Conservation (phyloP, 345 rosid species). For the Geranium rotundifolium region DNA sequence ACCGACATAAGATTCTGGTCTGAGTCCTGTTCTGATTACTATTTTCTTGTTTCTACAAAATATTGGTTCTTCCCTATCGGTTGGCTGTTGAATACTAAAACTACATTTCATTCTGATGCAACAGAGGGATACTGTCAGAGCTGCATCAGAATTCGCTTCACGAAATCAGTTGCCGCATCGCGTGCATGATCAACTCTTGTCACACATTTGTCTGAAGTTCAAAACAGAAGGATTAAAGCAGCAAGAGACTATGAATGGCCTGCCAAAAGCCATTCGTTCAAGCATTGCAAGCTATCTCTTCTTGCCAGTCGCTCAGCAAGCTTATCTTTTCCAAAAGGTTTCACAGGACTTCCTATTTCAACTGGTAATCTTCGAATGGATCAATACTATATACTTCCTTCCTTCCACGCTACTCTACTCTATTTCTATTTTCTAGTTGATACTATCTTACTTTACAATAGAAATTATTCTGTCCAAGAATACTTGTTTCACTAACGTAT, state of each 20-base stretch:
- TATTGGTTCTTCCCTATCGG: too few relatives aligned
- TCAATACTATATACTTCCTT: neutral
- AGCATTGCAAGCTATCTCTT: conserved; percentile 77
- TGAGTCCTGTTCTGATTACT: neutral
- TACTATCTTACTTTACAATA: too few relatives aligned
- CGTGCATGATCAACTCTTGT: conserved; percentile 78
- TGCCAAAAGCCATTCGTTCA: conserved; percentile 93
- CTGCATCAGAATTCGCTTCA: conserved; percentile 78
- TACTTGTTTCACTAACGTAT: neutral
- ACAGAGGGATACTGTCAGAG: conserved; percentile 74
- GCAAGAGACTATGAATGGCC: conserved; percentile 64
- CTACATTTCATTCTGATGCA: conserved; percentile 1
- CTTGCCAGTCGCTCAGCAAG: conserved; percentile 49
- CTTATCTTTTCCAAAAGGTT: conserved; percentile 67
- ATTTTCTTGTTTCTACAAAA: too few relatives aligned
- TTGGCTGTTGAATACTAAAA: too few relatives aligned
- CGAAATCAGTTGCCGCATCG: conserved; percentile 70
- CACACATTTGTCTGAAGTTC: conserved; percentile 80
- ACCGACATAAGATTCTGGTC: neutral
- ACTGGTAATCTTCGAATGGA: conserved; percentile 38
- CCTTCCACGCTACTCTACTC: too few relatives aligned
- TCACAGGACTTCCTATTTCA: conserved; percentile 84
- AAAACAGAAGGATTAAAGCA: conserved; percentile 91
- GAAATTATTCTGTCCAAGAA: too few relatives aligned
- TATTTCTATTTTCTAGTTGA: neutral